A percentile compares a stretch with the other conserved stretches of the same genome.
Conservation (phyloP, 1,284 basidiomycete genomes). For the Coniferiporia weirii region DNA sequence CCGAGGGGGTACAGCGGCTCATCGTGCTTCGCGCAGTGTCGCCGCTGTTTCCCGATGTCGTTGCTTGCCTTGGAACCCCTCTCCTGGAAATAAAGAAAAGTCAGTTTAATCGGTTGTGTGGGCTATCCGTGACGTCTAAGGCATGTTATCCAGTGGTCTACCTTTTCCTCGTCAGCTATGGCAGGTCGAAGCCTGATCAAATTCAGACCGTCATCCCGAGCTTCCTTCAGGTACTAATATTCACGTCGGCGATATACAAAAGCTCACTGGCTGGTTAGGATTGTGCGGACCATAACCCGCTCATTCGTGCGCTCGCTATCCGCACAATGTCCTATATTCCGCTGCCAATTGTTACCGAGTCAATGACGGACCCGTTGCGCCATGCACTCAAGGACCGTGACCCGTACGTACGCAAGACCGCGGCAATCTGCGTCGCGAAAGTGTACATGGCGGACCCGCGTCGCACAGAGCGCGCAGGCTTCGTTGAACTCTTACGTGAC, state of each 20-base stretch:
- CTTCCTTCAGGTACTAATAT: constrained; percentile 68
- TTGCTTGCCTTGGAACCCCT: constrained; percentile 83
- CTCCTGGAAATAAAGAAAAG: constrained; percentile 99
- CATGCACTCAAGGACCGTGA: constrained; percentile 87
- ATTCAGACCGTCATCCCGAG: constrained; percentile 85
- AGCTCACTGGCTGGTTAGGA: constrained; percentile 47
- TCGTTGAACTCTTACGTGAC: constrained; percentile 82
- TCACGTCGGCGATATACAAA: not conserved
- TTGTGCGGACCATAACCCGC: constrained; percentile 86
- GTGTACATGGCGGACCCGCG: constrained; percentile 82
- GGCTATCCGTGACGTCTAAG: constrained; percentile 10
- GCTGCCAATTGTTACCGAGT: constrained; percentile 74
- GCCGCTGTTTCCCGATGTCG: constrained; percentile 83
- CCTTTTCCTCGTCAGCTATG: constrained; percentile 90
- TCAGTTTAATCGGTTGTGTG: constrained; percentile 33
- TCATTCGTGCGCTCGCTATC: constrained; percentile 89
- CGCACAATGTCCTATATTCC: constrained; percentile 96
- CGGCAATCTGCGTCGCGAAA: constrained; percentile 91
- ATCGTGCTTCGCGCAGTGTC: constrained; percentile 65
- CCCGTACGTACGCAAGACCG: constrained; percentile 95
- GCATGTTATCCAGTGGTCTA: constrained; percentile 68
- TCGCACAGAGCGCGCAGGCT: constrained; percentile 79
- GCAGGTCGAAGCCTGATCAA: constrained; percentile 81
- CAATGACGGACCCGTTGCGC: constrained; percentile 79
- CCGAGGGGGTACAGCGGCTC: constrained; percentile 12